Evolutionary conservation across 2,329 filamentous ascomycete species (phyloP).

Genomic region (Arthroderma sp.): DNA sequence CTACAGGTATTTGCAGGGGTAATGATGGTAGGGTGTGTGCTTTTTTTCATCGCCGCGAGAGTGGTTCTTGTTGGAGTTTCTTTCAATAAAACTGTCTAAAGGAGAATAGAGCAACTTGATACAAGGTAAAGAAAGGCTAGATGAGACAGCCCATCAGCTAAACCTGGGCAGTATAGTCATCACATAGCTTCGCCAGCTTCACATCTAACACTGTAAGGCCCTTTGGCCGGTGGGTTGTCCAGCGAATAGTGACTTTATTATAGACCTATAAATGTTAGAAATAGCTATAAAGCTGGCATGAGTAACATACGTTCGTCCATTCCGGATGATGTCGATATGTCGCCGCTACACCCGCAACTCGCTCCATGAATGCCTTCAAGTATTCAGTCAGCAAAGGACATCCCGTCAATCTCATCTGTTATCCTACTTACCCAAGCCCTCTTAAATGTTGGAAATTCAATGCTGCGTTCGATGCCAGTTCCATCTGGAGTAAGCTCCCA

Average conservation of each 20-base stretch:
- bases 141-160: neutral
- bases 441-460: slow-evolving; percentile 5
- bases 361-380: slow-evolving; percentile 4
- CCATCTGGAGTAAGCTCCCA: slow-evolving; percentile 4
- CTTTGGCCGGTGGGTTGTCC: slow-evolving; percentile 4
- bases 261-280: slow-evolving; percentile 1
- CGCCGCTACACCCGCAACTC: neutral
- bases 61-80: slow-evolving; percentile 12
- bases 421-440: slow-evolving; percentile 4
- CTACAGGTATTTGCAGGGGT: slow-evolving; percentile 56
- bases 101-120: neutral
- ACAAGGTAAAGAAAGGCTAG: neutral
- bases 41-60: slow-evolving; percentile 29
- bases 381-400: neutral
- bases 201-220: slow-evolving; percentile 3
- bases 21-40: slow-evolving; percentile 35
- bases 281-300: neutral
- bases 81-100: neutral
- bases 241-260: slow-evolving; percentile 8
- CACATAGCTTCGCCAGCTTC: slow-evolving; percentile 4
- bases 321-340: slow-evolving; percentile 7
- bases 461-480: slow-evolving; percentile 1
- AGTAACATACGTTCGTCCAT: slow-evolving; percentile 7
- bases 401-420: neutral
- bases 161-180: neutral